Conservation (phyloP, 352 stramenopile species). For the Phytophthora tentaculata region DNA sequence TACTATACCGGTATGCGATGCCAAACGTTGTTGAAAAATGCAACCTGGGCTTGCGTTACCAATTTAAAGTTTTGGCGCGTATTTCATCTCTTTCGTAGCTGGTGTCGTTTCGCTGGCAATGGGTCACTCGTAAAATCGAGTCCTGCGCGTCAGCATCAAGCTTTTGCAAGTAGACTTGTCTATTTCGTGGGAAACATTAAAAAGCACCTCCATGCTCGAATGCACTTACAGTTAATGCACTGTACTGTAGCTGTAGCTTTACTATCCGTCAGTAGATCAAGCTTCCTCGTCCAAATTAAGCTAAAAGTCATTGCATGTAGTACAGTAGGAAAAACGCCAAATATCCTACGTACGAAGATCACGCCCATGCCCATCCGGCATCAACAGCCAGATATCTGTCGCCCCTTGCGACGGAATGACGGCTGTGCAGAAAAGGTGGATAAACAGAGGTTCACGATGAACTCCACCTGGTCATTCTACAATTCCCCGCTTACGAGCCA, state of each 20-base stretch:
- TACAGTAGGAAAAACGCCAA: neutral
- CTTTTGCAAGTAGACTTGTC: neutral
- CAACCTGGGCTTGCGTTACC: neutral
- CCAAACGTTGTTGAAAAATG: no score
- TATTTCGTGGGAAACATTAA: neutral
- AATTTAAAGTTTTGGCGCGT: slow-evolving; percentile 22
- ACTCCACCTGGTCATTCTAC: slow-evolving; percentile 16
- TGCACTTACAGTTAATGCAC: no score
- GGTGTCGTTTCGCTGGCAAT: slow-evolving; percentile 8
- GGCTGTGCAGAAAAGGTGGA: slow-evolving; percentile 10
- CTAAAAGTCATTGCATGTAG: no score
- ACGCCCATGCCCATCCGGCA: slow-evolving; percentile 12
- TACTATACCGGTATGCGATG: slow-evolving; percentile 5
- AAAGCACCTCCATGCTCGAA: no score
- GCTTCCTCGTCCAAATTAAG: neutral
- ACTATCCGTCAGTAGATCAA: neutral
- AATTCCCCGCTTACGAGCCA: slow-evolving; percentile 20
- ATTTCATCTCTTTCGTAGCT: slow-evolving; percentile 20
- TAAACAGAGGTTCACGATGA: neutral
- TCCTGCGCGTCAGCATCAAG: slow-evolving; percentile 17
- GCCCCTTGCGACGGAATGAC: slow-evolving; percentile 12
- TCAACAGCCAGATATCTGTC: slow-evolving; percentile 25
- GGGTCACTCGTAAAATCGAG: slow-evolving; percentile 19
- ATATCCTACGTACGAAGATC: slow-evolving; percentile 2
- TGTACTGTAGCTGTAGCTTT: no score